Evolutionary conservation across 108 stramenopile genomes (phyloP), one percentile per base, ranked within the genome.

Genomic region (Skeletonema potamos): DNA sequence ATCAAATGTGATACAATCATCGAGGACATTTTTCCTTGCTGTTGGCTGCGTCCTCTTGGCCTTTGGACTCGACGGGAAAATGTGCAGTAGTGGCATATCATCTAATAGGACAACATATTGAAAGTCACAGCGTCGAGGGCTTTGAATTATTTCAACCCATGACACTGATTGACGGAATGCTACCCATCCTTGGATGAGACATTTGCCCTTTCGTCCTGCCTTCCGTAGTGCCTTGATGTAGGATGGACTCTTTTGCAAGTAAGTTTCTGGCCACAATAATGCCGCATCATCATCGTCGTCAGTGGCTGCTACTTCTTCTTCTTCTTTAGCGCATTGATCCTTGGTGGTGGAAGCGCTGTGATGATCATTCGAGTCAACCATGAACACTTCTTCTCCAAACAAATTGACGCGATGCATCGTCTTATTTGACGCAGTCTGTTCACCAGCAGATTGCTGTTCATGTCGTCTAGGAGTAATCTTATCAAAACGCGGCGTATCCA

Each of bases 111-210:
- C 48, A 22, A 77, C 58, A 58, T 77, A 70, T 37, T 69, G 68
- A 70, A 77, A 77, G 28, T 77, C 69, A 28, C 69, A 36, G 1
- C 76, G 76, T 46, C 28, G 70, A 30, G 76, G 69, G 37, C 46
- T 58, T 13, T n/a, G 30, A 20, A 68, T 58, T 29, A 70, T 64
- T 39, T 70, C 69, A 29, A 64, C 30, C 76, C 76, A 77, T 12
- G 69, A 26, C 18, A 46, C 55, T 41, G 22, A 62, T 39, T 54
- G 43, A 12, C 76, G 67, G n/a, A 61, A 70, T 39, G 76, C 76
- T 10, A 77, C 64, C 76, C 76, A 77, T 34, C 76, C 76, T 64
- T 77, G 69, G 10, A 77, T 77, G 46, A 77, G 55, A 17, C 63
- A 64, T 59, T 77, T 65, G 8, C 76, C 76, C 11, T n/a, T 54